These are phyloP conservation scores for Dioscorea alata DNA, from an alignment of 106 monocot genomes.

Conservation along the genomic window DNA sequence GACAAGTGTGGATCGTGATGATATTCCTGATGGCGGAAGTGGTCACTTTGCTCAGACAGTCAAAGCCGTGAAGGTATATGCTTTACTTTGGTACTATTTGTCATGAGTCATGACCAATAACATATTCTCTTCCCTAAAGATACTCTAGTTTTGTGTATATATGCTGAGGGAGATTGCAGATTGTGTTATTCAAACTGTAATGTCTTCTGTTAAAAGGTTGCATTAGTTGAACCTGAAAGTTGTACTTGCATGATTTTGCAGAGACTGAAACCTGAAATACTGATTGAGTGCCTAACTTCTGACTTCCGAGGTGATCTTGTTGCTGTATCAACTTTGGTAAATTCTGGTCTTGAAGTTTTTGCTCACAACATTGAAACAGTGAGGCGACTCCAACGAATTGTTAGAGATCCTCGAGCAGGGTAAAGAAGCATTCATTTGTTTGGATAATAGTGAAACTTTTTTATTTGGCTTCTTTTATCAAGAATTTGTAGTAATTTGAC, in stretches of 20 bases:
- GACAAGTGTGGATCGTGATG: slow-evolving; percentile 97
- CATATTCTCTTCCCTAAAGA: no score
- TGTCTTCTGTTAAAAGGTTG: no score
- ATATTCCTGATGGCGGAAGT: slow-evolving; percentile 97
- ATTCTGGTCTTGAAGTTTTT: slow-evolving; percentile 87
- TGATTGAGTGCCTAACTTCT: slow-evolving; percentile 94
- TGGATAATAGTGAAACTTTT: no score
- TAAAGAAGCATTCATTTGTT: slow-evolving; percentile 10
- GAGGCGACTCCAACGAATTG: slow-evolving; percentile 81
- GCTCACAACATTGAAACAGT: slow-evolving; percentile 98
- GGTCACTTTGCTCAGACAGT: slow-evolving; percentile 89
- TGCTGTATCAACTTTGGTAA: slow-evolving; percentile 54
- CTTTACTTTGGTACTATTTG: background rate
- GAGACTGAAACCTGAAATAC: slow-evolving; percentile 72
- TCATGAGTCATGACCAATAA: background rate
- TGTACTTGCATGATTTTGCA: slow-evolving; percentile 10
- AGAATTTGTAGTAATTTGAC: no score
- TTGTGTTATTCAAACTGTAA: no score
- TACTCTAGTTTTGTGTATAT: no score
- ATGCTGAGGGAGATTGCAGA: no score
- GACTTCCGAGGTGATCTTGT: slow-evolving; percentile 91
- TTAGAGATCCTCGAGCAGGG: slow-evolving; percentile 93
- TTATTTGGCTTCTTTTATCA: no score
- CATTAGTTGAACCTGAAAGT: no score
- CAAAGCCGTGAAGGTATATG: slow-evolving; percentile 65